Conservation (phyloP, 2,329 filamentous ascomycete genomes). For the Corniculantispora saksenae region DNA sequence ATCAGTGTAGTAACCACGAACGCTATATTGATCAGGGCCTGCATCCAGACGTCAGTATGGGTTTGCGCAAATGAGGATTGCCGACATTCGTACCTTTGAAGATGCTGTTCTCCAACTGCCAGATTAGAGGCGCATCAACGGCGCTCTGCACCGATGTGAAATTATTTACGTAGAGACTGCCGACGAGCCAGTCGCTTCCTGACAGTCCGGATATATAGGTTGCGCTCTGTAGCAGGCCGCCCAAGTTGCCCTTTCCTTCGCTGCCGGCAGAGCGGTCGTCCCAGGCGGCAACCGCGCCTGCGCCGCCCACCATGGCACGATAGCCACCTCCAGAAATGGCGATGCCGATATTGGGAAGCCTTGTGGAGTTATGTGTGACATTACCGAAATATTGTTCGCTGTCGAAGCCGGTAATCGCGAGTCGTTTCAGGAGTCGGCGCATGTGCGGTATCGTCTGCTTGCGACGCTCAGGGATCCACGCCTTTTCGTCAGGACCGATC, state of each 20-base stretch:
- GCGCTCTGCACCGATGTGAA: constrained; percentile 62
- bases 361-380: constrained; percentile 63
- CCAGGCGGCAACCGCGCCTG: constrained; percentile 76
- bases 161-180: constrained; percentile 74
- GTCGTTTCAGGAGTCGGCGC: constrained; percentile 65
- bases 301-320: constrained; percentile 81
- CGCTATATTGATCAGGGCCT: constrained; percentile 30
- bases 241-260: constrained; percentile 62
- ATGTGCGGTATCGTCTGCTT: constrained; percentile 70
- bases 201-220: constrained; percentile 82
- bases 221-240: constrained; percentile 76
- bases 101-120: constrained; percentile 40
- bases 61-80: constrained; percentile 14
- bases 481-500: constrained; percentile 15
- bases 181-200: constrained; percentile 78
- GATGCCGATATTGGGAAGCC: constrained; percentile 61
- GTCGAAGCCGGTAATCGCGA: constrained; percentile 72
- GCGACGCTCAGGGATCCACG: constrained; percentile 68
- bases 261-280: constrained; percentile 65
- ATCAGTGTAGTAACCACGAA: constrained; percentile 58
- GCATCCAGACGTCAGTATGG: constrained; percentile 33
- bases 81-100: constrained; percentile 33
- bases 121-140: constrained; percentile 30
- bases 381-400: constrained; percentile 65
- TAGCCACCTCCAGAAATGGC: constrained; percentile 85